These are phyloP conservation scores for Macroventuria anomochaeta DNA, from an alignment of 2,329 filamentous ascomycete genomes.

Conservation along the genomic window DNA sequence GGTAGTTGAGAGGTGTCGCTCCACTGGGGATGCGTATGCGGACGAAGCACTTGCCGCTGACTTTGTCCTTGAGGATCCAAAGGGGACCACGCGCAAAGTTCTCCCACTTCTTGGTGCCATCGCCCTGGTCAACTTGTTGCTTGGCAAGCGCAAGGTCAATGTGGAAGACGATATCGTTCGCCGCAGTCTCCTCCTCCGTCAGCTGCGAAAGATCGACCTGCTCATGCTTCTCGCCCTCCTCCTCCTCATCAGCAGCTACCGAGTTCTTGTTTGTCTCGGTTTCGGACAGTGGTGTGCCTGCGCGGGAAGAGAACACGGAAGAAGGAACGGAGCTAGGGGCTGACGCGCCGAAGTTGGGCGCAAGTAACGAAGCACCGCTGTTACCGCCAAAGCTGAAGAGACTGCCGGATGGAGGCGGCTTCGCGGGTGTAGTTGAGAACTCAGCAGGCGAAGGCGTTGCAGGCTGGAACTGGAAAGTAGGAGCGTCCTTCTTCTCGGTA, in stretches of 20 bases:
- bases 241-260: slow-evolving; percentile 37
- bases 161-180: slow-evolving; percentile 46
- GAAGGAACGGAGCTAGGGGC: slow-evolving; percentile 32
- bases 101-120: slow-evolving; percentile 39
- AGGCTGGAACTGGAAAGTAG: slow-evolving; percentile 37
- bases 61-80: slow-evolving; percentile 48
- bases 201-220: slow-evolving; percentile 43
- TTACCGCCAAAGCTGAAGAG: slow-evolving; percentile 36
- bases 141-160: slow-evolving; percentile 38
- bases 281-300: slow-evolving; percentile 46
- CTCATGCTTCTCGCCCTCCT: slow-evolving; percentile 36
- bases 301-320: slow-evolving; percentile 46
- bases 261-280: slow-evolving; percentile 40
- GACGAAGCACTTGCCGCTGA: slow-evolving; percentile 40
- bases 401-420: slow-evolving; percentile 27
- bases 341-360: slow-evolving; percentile 28
- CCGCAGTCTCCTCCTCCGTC: slow-evolving; percentile 40
- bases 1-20: slow-evolving; percentile 41
- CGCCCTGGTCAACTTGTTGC: slow-evolving; percentile 33
- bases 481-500: slow-evolving; percentile 30
- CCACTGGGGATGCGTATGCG: slow-evolving; percentile 45
- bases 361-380: slow-evolving; percentile 26
- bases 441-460: slow-evolving; percentile 35
- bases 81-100: slow-evolving; percentile 42
- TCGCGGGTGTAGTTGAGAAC: slow-evolving; percentile 37